Evolutionary conservation across 352 stramenopile species (phyloP).

Genomic region (Globisporangium okanoganense): DNA sequence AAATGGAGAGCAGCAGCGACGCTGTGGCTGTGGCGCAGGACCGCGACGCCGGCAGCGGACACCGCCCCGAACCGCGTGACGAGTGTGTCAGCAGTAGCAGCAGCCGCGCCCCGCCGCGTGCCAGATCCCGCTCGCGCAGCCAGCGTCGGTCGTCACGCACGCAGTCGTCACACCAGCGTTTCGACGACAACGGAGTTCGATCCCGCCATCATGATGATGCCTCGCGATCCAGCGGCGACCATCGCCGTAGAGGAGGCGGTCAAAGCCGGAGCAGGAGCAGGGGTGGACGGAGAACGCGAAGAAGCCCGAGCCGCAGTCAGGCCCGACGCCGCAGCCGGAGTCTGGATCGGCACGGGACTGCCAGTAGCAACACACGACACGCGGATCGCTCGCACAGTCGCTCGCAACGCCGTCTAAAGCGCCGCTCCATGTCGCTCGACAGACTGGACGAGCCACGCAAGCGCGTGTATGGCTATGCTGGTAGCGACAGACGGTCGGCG

Average conservation of each 20-base stretch:
- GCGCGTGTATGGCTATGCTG: not conserved
- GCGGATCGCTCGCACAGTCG: conserved; percentile 9
- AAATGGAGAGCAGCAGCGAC: conserved; percentile 6
- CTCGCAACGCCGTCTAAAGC: conserved; percentile 2
- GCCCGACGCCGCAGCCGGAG: conserved; percentile 8
- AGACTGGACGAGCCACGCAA: not conserved
- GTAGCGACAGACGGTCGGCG: conserved; percentile 4
- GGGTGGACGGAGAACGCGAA: not conserved
- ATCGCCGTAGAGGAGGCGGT: not conserved
- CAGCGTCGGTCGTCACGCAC: conserved; percentile 2
- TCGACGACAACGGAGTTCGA: not conserved
- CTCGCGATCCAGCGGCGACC: conserved; percentile 1
- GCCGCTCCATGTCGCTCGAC: conserved; percentile 10
- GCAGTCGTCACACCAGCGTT: not conserved
- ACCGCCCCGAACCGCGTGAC: not conserved
- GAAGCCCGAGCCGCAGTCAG: conserved; percentile 10
- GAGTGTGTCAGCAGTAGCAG: not conserved
- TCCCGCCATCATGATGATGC: not conserved
- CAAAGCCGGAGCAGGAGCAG: conserved; percentile 1
- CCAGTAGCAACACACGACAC: conserved; percentile 7
- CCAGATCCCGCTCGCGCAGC: not conserved
- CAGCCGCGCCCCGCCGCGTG: not conserved
- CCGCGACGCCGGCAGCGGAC: not conserved
- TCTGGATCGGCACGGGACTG: not conserved
- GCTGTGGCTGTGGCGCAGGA: not conserved